Base-by-base conservation (phyloP, 2,329 filamentous ascomycete genomes). In the Aspergillus eucalypticola region DNA sequence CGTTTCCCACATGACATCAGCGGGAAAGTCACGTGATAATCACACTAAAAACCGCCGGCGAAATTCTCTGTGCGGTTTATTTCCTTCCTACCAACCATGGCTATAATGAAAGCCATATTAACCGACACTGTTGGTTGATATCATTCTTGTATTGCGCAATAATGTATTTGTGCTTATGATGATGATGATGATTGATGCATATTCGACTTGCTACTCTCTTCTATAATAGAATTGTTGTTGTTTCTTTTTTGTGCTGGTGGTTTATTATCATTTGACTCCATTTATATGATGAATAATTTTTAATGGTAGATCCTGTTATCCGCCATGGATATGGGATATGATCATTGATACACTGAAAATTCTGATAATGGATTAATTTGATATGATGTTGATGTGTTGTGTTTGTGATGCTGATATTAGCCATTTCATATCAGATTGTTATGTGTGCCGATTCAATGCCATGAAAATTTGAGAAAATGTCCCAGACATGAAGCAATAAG, bases 271-370 rank as follows among this genome's bases (percentile, higher is more conserved):
- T 50, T 32, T 50, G 25, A 8, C 38, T 54, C 50, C 56, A 66
- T 68, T 67, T 60, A 65, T 61, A 74, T 74, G 73, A 75, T 73
- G 70, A 72, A 69, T 64, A 63, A 68, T 70, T 67, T 67, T 66
- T 63, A 67, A 71, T 70, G 71, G 69, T 68, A 73, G 67, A 67
- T 65, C 70, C 66, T 58, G 67, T 65, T 57, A 32, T 67, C 65
- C 67, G 64, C 67, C 66, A 69, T 66, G 71, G 72, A 69, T 44
- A 70, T 73, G 72, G 71, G 72, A 69, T 42, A 70, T 73, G 73
- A 75, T 72, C 71, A 69, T 73, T 73, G 63, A 75, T 73, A 75
- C 73, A 75, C 73, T 75, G 73, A 75, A 75, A 75, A 75, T 75
- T 74, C 73, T 75, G 73, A 75, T 69, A 62, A 65, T 70, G 65